Conservation (phyloP, 108 stramenopile species). For the Cyclotella distinguenda region DNA sequence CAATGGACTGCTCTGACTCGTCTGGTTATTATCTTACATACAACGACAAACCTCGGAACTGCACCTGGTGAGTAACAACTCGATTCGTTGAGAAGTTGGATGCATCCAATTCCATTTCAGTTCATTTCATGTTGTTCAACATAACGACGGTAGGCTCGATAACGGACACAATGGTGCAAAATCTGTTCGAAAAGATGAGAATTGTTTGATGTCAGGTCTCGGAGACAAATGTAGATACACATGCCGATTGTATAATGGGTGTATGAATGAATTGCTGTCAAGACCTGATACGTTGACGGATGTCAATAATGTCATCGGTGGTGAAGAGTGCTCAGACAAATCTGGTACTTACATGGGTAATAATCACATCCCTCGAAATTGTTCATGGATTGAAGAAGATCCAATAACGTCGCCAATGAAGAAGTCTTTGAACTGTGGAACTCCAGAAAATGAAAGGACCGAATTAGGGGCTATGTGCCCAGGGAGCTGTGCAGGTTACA, state of each 20-base stretch:
- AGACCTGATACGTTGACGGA: conserved; percentile 7
- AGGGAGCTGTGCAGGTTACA: conserved; percentile 40
- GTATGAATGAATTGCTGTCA: conserved; percentile 32
- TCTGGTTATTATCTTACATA: conserved; percentile 26
- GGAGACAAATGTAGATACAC: conserved; percentile 41
- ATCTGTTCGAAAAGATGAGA: conserved; percentile 42
- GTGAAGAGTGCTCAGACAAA: conserved; percentile 36
- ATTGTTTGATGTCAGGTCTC: conserved; percentile 27
- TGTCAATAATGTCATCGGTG: conserved; percentile 22
- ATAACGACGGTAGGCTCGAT: too few relatives aligned
- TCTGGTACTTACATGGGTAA: conserved; percentile 26
- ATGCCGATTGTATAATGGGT: conserved; percentile 44
- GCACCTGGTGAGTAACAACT: too few relatives aligned
- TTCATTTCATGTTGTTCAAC: too few relatives aligned
- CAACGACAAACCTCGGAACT: conserved; percentile 37
- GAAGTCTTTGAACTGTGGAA: conserved; percentile 43
- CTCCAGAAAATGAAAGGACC: conserved; percentile 12
- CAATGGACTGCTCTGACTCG: conserved; percentile 31
- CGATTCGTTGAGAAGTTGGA: too few relatives aligned
- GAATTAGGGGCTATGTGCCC: conserved; percentile 45
- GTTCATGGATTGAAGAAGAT: conserved; percentile 42
- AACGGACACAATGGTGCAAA: conserved; percentile 43
- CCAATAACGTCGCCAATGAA: conserved; percentile 34
- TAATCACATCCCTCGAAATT: conserved; percentile 25
- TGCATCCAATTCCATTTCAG: too few relatives aligned